These are phyloP conservation scores for Laetiporus sulphureus DNA, from an alignment of 1,284 basidiomycete genomes.

Conservation along the genomic window DNA sequence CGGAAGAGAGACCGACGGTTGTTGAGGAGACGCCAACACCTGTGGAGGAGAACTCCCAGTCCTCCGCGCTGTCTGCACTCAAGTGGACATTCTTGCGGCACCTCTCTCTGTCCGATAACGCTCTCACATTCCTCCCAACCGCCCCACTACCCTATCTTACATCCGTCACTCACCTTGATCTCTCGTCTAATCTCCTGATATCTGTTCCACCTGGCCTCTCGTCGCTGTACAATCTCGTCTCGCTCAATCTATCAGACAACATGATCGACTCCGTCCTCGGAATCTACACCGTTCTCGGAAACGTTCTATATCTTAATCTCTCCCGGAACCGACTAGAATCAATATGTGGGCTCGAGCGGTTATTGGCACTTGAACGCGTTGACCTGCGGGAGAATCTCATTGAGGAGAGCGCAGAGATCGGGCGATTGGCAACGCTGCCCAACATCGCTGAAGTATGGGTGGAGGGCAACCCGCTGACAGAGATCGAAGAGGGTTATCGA, in stretches of 20 bases:
- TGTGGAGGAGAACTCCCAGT: too few relatives aligned
- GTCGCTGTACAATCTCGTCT: constrained; percentile 69
- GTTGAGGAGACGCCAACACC: constrained; percentile 18
- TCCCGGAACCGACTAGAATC: constrained; percentile 87
- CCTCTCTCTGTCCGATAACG: constrained; percentile 77
- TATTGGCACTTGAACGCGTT: constrained; percentile 76
- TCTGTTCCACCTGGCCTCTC: constrained; percentile 77
- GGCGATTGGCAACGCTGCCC: constrained; percentile 76
- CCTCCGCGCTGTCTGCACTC: constrained; percentile 50
- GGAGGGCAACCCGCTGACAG: constrained; percentile 73
- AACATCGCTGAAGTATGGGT: constrained; percentile 75
- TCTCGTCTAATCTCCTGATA: constrained; percentile 86
- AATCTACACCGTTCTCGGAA: constrained; percentile 78
- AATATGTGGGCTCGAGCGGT: constrained; percentile 87
- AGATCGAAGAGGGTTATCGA: constrained; percentile 68
- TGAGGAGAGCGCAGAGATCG: constrained; percentile 81
- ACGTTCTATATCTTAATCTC: constrained; percentile 72
- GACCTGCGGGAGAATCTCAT: constrained; percentile 84
- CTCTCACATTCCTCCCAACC: constrained; percentile 75
- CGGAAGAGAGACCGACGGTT: constrained; percentile 17
- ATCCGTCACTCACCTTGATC: constrained; percentile 80
- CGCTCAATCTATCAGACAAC: constrained; percentile 90
- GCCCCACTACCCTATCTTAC: constrained; percentile 68
- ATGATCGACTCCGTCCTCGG: constrained; percentile 94
- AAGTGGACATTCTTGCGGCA: constrained; percentile 79